Evolutionary conservation across 176 grass and related monocot genomes (phyloP), one percentile per base, ranked within the genome.

Genomic region (Carex pumila): DNA sequence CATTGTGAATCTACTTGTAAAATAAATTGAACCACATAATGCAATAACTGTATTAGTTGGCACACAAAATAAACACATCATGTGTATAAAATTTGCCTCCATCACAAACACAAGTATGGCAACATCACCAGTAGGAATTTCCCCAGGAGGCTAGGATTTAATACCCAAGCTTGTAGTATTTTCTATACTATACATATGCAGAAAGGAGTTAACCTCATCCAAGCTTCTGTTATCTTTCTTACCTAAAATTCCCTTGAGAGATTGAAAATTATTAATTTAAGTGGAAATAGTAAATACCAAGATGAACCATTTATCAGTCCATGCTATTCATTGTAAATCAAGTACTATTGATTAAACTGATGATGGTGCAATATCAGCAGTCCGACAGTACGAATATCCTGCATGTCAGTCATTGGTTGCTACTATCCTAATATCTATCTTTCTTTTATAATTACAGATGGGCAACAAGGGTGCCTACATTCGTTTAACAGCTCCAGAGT

Each of bases 381-480:
- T 43, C 10, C 0, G 36, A 3, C 7, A 76, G 49, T 47, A 71
- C 68, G 7, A 71, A 29, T 55, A 55, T 77, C 25, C 73, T 56
- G 22, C 13, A 17, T 55, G 65, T 3, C 21, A 76, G 73, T 77
- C 22, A 77, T 17, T 56, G 12, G 34, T 17, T 77, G 73, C 5
- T 56, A 18, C 6, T 56, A 18, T 77, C 21, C 5, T 34, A 77
- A 30, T 56, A 55, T 77, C 36, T 54, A n/a, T 70, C 4, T 56
- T 18, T 45, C 25, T 66, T 21, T 47, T 80, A 67, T 68, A 83
- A 60, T 80, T 86, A 70, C 90, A 91, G 97, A 99, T 99, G 91
- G 93, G 87, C 54, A 99, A 99, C 85, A 99, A 92, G 82, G 97
- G 97, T 85, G 97, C 93, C 84, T 94, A 91, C 85, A 94, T 99